Evolutionary conservation across 1,139 yeast genomes (phyloP), one percentile per base, ranked within the genome.

Genomic region (Yamadazyma spencermartinsiae): DNA sequence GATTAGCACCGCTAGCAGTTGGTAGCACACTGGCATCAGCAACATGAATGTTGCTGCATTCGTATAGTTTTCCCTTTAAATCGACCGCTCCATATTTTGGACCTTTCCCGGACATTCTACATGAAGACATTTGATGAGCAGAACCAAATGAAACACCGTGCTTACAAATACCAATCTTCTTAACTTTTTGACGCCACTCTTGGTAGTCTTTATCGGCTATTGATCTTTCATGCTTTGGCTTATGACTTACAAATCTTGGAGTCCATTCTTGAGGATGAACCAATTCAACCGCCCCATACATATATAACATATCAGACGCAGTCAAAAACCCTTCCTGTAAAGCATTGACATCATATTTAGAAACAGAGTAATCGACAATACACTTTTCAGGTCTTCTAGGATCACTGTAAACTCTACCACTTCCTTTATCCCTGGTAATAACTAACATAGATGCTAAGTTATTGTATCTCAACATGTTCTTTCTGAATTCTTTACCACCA

Each of bases 101-200:
- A 8, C 74, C 74, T 46, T 65, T 64, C 13, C 80, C 78, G 4
- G 74, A 62, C 64, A 79, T 76, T 43, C 83, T 67, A 52, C 83
- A 77, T 2, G 75, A 54, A 38, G 78, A 67, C 83, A 79, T 79
- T 55, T 79, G 84, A 55, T 79, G 84, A 6, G 85, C 85, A 3
- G 76, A 65, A 3, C 83, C 84, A 42, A 65, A 60, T 3, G 62
- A 45, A 2, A 66, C 50, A 2, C 66, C 68, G 38, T 56, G 67
- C 3, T 50, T 35, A 17, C 55, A 59, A 34, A 71, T 52, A 8
- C 60, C 61, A 5, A 52, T 49, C 11, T 55, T 55, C 16, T 61
- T 59, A 4, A 62, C 61, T 17, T 45, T 45, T 12, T 51, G 45
- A 41, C 71, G 58, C 82, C 82, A 79, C 24, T 51, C 56, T 28